Conservation (phyloP, 2,329 filamentous ascomycete species). For the Ophiobolus disseminans region DNA sequence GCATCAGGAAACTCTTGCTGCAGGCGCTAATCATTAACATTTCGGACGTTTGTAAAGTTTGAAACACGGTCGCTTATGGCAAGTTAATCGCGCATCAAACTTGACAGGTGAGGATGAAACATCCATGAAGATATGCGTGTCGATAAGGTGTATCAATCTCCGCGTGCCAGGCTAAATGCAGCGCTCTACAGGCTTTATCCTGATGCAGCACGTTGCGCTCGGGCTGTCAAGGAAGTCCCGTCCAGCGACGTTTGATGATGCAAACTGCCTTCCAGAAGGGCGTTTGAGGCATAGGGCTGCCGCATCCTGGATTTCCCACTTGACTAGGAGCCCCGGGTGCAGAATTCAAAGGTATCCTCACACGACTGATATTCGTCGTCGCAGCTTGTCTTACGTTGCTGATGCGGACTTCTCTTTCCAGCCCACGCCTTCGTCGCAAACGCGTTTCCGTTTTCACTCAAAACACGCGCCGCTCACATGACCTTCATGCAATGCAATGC, state of each 20-base stretch:
- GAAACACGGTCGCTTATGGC: constrained; percentile 14
- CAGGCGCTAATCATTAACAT: constrained; percentile 14
- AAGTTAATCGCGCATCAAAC: constrained; percentile 10
- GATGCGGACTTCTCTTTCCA: no score
- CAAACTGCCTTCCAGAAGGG: constrained; percentile 23
- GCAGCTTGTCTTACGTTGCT: no score
- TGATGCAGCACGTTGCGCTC: constrained; percentile 10
- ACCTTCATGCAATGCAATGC: constrained; percentile 5
- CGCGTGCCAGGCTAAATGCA: constrained; percentile 14
- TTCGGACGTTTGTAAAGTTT: constrained; percentile 13
- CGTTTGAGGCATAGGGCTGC: constrained; percentile 10
- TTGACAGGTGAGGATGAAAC: constrained; percentile 20
- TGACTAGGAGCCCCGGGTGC: no score
- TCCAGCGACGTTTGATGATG: constrained; percentile 12
- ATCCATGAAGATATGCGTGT: constrained; percentile 5
- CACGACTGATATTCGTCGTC: no score
- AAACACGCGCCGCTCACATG: constrained; percentile 2
- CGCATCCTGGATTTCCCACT: no score
- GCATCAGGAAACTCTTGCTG: constrained; percentile 6
- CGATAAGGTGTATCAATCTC: constrained; percentile 6
- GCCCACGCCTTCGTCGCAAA: not conserved
- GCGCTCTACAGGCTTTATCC: constrained; percentile 15
- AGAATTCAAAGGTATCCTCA: no score
- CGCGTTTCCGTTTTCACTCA: not conserved
- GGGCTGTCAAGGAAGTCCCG: constrained; percentile 12